Evolutionary conservation across 2,329 filamentous ascomycete genomes (phyloP).

Genomic region (Cladobotryum mycophilum): DNA sequence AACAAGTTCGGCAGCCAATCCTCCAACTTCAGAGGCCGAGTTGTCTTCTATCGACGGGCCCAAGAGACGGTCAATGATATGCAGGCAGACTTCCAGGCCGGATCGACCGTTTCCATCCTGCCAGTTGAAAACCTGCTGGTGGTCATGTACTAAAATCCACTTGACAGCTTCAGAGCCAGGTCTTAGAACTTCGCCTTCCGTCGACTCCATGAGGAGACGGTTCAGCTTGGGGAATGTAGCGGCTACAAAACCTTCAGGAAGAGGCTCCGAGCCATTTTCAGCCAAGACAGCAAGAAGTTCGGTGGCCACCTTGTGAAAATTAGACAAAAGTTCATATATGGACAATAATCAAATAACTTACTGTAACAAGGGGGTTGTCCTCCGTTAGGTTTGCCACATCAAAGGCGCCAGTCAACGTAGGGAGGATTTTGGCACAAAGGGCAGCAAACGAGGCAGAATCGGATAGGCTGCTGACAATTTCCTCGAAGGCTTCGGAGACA

Average conservation of each 20-base stretch:
- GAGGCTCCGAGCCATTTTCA: constrained; percentile 74
- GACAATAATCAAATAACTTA: constrained; percentile 28
- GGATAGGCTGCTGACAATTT: constrained; percentile 66
- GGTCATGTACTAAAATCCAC: constrained; percentile 83
- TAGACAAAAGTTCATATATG: constrained; percentile 16
- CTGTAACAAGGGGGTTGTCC: constrained; percentile 75
- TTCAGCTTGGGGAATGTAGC: constrained; percentile 83
- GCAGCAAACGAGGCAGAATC: constrained; percentile 65
- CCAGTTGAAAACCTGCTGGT: constrained; percentile 84
- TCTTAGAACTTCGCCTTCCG: constrained; percentile 82
- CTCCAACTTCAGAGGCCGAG: constrained; percentile 91
- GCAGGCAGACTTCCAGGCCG: constrained; percentile 80
- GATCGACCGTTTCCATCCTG: constrained; percentile 72
- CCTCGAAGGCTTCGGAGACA: constrained; percentile 86
- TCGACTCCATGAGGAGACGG: constrained; percentile 71
- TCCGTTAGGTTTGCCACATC: constrained; percentile 81
- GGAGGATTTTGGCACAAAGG: constrained; percentile 79
- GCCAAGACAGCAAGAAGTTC: constrained; percentile 77
- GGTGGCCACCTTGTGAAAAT: constrained; percentile 57
- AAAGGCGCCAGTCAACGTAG: constrained; percentile 81
- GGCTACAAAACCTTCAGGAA: constrained; percentile 80
- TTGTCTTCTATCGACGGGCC: constrained; percentile 82
- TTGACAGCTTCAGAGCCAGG: constrained; percentile 81
- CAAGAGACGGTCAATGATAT: constrained; percentile 87
- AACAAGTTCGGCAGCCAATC: constrained; percentile 87